phyloP scores from a whole-genome alignment of 345 rosid genomes.

The Populus davidiana region DNA sequence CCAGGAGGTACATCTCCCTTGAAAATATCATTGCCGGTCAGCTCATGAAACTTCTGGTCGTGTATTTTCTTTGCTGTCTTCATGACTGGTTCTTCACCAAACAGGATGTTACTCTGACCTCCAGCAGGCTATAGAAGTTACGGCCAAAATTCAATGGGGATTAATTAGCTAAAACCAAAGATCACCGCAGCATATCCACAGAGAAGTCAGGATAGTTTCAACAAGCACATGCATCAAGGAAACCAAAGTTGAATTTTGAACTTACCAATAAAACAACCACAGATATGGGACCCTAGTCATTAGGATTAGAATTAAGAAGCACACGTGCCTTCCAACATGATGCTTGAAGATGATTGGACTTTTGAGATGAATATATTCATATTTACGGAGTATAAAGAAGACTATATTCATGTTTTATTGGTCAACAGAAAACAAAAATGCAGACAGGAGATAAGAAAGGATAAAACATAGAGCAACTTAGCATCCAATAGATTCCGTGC shows the following conservation, averaged over 20 bases:
- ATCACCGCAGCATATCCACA: not conserved
- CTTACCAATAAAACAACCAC: not conserved
- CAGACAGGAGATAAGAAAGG: not conserved
- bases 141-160: not conserved
- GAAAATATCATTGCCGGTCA: conserved; percentile 83
- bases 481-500: not conserved
- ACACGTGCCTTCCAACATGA: not conserved
- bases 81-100: conserved; percentile 38
- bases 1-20: conserved; percentile 59
- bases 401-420: not conserved
- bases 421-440: not conserved
- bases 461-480: not conserved
- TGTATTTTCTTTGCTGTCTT: conserved; percentile 88
- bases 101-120: conserved; percentile 28
- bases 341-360: not conserved
- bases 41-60: conserved; percentile 68
- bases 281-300: not conserved
- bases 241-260: not conserved
- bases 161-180: not conserved
- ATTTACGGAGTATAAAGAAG: not conserved
- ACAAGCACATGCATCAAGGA: not conserved
- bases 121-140: conserved; percentile 42
- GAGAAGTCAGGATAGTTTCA: not conserved
- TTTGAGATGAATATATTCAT: not conserved
- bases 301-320: not conserved